Conservation (phyloP, 176 grass and related monocot species). For the Melocanna baccifera region DNA sequence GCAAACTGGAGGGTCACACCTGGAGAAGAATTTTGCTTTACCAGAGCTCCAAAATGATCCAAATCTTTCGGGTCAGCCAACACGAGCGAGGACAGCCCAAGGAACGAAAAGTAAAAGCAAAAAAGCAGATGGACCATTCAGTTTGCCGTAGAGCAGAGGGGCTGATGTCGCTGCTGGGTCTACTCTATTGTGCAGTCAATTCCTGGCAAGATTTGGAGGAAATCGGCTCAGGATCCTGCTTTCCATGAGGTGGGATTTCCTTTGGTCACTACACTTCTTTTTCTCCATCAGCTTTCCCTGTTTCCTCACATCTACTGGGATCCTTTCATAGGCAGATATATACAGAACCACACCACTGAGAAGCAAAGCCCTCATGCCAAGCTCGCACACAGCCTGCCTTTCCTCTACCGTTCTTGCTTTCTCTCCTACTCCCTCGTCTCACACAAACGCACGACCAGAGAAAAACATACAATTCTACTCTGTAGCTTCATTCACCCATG, state of each 20-base stretch:
- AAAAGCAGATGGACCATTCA: slow-evolving; percentile 35
- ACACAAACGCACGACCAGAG: neutral
- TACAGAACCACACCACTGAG: slow-evolving; percentile 31
- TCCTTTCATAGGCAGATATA: slow-evolving; percentile 42
- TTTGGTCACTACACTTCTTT: slow-evolving; percentile 24
- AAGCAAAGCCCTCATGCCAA: slow-evolving; percentile 29
- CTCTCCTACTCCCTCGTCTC: neutral
- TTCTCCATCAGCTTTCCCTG: slow-evolving; percentile 16
- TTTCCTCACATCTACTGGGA: slow-evolving; percentile 38
- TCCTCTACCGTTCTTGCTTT: slow-evolving; percentile 17
- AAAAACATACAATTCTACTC: neutral
- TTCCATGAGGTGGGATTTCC: slow-evolving; percentile 63
- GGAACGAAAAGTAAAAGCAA: neutral
- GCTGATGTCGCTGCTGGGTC: slow-evolving; percentile 13
- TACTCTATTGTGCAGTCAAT: slow-evolving; percentile 44
- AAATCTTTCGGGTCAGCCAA: slow-evolving; percentile 26
- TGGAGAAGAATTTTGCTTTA: neutral
- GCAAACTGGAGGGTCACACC: neutral
- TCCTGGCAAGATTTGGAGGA: slow-evolving; percentile 70
- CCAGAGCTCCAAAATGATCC: slow-evolving; percentile 20
- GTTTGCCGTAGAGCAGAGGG: neutral
- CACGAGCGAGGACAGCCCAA: neutral
- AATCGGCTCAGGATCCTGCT: slow-evolving; percentile 78
- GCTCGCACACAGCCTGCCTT: slow-evolving; percentile 9
- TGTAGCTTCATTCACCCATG: slow-evolving; percentile 40